Conservation (phyloP, 148 eudicot genomes). For the Pouteria glomerata region DNA sequence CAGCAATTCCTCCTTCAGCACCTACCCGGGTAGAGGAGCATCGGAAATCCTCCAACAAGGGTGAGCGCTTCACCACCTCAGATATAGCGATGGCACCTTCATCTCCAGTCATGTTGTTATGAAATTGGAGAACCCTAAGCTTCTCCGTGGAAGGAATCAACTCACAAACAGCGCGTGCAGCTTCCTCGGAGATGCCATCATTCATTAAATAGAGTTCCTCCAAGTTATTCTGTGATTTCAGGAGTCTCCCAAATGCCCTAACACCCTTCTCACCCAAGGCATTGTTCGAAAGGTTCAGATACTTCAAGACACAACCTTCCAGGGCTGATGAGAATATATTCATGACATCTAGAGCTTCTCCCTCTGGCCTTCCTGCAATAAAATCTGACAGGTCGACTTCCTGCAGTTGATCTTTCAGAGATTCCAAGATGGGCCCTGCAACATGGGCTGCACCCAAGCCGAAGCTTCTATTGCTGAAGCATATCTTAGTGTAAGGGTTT, state of each 20-base stretch:
- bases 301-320: conserved; percentile 44
- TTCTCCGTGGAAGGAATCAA: conserved; percentile 49
- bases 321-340: conserved; percentile 50
- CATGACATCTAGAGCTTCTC: conserved; percentile 58
- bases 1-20: conserved; percentile 48
- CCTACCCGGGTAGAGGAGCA: conserved; percentile 65
- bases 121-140: conserved; percentile 57
- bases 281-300: conserved; percentile 50
- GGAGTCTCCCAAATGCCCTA: conserved; percentile 52
- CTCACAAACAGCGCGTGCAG: conserved; percentile 56
- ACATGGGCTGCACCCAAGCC: conserved; percentile 49
- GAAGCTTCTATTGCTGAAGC: conserved; percentile 70
- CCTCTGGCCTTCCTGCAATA: conserved; percentile 62
- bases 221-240: conserved; percentile 40
- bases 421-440: conserved; percentile 39
- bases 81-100: conserved; percentile 58
- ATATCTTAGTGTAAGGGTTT: conserved; percentile 43
- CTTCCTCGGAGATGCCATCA: conserved; percentile 61
- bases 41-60: conserved; percentile 50
- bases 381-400: conserved; percentile 65
- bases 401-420: conserved; percentile 43
- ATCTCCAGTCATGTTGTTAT: conserved; percentile 70
- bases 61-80: conserved; percentile 42
- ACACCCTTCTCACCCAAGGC: conserved; percentile 73
- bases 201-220: conserved; percentile 59